A percentile compares a stretch with the other conserved stretches of the same genome.
phyloP scores from a whole-genome alignment of 2,329 filamentous ascomycete species.

The Rutstroemia sp. region DNA sequence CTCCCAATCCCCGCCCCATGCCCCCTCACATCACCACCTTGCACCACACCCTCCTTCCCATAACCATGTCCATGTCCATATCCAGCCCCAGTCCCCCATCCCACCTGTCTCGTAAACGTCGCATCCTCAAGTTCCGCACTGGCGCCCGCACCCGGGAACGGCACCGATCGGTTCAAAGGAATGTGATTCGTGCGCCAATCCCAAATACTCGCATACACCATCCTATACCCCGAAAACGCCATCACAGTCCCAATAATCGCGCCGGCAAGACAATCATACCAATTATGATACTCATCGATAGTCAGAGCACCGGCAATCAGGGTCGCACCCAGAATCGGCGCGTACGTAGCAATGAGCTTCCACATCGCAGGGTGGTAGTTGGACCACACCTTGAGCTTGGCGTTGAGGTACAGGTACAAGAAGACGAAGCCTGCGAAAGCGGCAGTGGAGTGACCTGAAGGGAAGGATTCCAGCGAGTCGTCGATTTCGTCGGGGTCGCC shows the following conservation, averaged over 20 bases:
- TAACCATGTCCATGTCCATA: neutral
- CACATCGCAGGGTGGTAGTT: conserved; percentile 69
- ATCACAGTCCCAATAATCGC: conserved; percentile 57
- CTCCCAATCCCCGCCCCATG: neutral
- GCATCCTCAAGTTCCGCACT: conserved; percentile 42
- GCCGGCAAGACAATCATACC: conserved; percentile 65
- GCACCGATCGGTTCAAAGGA: conserved; percentile 50
- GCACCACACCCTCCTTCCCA: neutral
- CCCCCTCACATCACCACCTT: neutral
- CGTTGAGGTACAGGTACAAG: conserved; percentile 67
- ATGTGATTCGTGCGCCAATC: conserved; percentile 63
- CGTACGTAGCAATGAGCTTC: conserved; percentile 60
- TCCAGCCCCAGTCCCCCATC: conserved; percentile 42
- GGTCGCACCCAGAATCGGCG: conserved; percentile 58
- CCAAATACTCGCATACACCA: conserved; percentile 61
- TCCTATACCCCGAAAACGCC: conserved; percentile 58
- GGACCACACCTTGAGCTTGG: conserved; percentile 67
- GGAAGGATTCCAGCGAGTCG: conserved; percentile 63
- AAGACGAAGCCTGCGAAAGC: conserved; percentile 67
- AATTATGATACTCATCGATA: conserved; percentile 69
- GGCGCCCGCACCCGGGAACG: conserved; percentile 38
- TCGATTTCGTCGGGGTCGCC: conserved; percentile 58
- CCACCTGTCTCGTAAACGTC: conserved; percentile 50
- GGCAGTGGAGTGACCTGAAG: conserved; percentile 66
- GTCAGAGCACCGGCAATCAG: conserved; percentile 64